These are phyloP conservation scores for Botryobasidium botryosum DNA, from an alignment of 768 basidiomycete genomes.

Conservation along the genomic window DNA sequence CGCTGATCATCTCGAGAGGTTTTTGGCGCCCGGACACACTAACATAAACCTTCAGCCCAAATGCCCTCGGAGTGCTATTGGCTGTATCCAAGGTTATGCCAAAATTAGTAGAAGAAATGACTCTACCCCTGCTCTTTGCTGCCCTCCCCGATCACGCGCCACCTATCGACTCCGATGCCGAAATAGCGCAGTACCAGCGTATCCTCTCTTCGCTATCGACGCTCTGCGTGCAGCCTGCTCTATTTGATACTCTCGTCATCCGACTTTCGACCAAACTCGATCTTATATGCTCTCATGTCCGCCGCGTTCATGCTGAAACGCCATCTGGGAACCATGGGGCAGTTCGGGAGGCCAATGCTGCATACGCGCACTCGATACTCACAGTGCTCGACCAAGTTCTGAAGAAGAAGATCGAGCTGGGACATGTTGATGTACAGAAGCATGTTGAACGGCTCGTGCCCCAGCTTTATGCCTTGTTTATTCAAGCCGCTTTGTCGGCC, in stretches of 20 bases:
- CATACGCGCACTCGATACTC: slow-evolving; percentile 76
- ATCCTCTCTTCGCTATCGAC: slow-evolving; percentile 48
- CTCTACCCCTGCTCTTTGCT: slow-evolving; percentile 64
- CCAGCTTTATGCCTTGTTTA: slow-evolving; percentile 46
- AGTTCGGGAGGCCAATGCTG: slow-evolving; percentile 41
- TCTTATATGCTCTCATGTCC: slow-evolving; percentile 11
- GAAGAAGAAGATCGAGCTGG: slow-evolving; percentile 28
- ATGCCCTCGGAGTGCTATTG: slow-evolving; percentile 43
- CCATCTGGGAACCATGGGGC: too few relatives aligned
- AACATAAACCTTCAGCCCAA: slow-evolving; percentile 28
- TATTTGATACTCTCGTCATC: slow-evolving; percentile 76
- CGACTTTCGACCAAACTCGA: slow-evolving; percentile 65
- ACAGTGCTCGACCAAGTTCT: slow-evolving; percentile 49
- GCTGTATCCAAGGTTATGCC: slow-evolving; percentile 43
- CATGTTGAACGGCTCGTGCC: slow-evolving; percentile 66
- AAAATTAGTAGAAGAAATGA: slow-evolving; percentile 48
- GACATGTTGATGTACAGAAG: slow-evolving; percentile 59
- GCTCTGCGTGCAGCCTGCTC: slow-evolving; percentile 51
- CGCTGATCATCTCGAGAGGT: slow-evolving; percentile 16
- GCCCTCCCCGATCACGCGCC: slow-evolving; percentile 57
- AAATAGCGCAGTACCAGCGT: slow-evolving; percentile 49
- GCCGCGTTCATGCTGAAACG: slow-evolving; percentile 24
- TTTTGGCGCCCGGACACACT: neutral
- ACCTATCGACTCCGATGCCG: slow-evolving; percentile 30
- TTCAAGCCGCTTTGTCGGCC: slow-evolving; percentile 24